Conservation (phyloP, 2,329 filamentous ascomycete genomes). For the Elsinoe australis region DNA sequence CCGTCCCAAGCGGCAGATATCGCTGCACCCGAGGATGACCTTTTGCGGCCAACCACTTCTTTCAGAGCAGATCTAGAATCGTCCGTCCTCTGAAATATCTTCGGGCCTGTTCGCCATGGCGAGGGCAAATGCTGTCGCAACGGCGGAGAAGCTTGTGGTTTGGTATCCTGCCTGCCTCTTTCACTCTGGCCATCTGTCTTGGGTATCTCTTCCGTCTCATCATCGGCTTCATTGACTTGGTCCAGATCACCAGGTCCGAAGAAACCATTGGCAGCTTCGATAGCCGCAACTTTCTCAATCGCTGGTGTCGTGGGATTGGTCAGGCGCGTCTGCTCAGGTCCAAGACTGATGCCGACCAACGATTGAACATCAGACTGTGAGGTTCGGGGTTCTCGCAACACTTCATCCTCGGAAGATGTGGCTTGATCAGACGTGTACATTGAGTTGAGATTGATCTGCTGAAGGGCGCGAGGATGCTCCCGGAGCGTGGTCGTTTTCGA, state of each 20-base stretch:
- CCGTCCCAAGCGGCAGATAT: constrained; percentile 20
- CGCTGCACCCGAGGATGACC: constrained; percentile 26
- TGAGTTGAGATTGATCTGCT: constrained; percentile 36
- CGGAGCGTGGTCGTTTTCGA: constrained; percentile 9
- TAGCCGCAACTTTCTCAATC: constrained; percentile 50
- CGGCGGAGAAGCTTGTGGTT: constrained; percentile 3
- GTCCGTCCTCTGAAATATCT: constrained; percentile 31
- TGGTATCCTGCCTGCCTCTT: constrained; percentile 1
- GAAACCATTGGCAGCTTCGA: constrained; percentile 44
- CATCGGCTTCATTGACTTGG: constrained; percentile 11
- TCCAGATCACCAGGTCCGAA: constrained; percentile 33
- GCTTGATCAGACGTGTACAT: constrained; percentile 32
- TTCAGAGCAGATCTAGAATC: constrained; percentile 34
- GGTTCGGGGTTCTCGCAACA: constrained; percentile 25
- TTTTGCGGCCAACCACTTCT: constrained; percentile 35
- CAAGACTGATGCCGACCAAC: constrained; percentile 53
- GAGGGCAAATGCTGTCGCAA: constrained; percentile 33
- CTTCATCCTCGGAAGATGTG: constrained; percentile 41
- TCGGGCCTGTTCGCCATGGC: constrained; percentile 38
- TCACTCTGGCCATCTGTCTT: constrained; percentile 11
- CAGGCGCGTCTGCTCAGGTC: constrained; percentile 49
- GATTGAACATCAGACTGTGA: constrained; percentile 35
- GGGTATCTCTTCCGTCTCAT: constrained; percentile 1
- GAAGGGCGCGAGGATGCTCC: constrained; percentile 32
- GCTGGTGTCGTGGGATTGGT: constrained; percentile 51